Conservation (phyloP, 2,329 filamentous ascomycete genomes). For the Xylaria sp. region DNA sequence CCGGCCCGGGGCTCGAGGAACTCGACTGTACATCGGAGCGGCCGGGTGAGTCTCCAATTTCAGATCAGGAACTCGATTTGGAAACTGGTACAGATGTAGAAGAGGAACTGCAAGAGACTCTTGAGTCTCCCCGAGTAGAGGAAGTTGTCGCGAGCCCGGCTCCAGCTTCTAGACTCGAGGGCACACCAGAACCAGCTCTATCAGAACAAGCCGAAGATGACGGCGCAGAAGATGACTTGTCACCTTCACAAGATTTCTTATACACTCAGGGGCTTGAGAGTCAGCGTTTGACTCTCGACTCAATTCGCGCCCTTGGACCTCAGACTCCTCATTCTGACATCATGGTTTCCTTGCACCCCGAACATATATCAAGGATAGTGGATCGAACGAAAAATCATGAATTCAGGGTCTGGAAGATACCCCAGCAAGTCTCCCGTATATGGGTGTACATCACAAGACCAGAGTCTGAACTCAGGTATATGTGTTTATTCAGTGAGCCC, state of each 20-base stretch:
- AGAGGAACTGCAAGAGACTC: conserved; percentile 16
- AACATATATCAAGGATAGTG: conserved; percentile 61
- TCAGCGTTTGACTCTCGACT: conserved; percentile 49
- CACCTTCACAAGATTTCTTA: conserved; percentile 28
- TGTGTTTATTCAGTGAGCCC: conserved; percentile 64
- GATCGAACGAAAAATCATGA: conserved; percentile 65
- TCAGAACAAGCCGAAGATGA: conserved; percentile 24
- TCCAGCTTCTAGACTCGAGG: conserved; percentile 32
- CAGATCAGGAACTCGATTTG: background rate
- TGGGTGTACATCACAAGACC: conserved; percentile 69
- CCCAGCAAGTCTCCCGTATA: conserved; percentile 65
- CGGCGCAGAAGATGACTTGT: conserved; percentile 17
- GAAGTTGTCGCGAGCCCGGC: background rate
- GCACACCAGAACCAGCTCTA: conserved; percentile 33
- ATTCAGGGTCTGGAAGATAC: conserved; percentile 66
- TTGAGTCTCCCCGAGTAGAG: background rate
- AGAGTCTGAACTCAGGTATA: conserved; percentile 64
- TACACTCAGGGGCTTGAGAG: conserved; percentile 50
- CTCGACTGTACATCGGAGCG: background rate
- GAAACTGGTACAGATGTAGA: conserved; percentile 15
- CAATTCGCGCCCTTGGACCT: conserved; percentile 48
- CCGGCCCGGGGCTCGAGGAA: background rate
- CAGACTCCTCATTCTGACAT: conserved; percentile 59
- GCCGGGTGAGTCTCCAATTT: background rate
- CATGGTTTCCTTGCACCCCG: conserved; percentile 67